A percentile compares a stretch with the other conserved stretches of the same genome.
Conservation (phyloP, 148 eudicot genomes). For the Euryodendron excelsum region DNA sequence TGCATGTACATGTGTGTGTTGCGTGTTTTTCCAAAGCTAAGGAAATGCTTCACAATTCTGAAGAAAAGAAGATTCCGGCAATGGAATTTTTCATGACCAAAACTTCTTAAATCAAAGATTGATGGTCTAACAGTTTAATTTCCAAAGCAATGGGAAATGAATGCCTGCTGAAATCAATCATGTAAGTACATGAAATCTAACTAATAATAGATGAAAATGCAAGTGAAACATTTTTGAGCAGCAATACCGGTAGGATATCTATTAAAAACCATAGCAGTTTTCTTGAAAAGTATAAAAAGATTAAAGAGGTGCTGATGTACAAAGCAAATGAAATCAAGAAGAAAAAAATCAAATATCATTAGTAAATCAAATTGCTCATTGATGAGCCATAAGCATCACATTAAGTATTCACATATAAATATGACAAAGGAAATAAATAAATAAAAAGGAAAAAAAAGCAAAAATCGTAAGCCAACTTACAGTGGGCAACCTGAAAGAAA, state of each 20-base stretch:
- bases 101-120: background rate
- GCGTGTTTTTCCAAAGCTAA: background rate
- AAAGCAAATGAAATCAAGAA: background rate
- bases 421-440: too few species aligned
- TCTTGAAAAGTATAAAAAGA: background rate
- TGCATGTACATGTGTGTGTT: background rate
- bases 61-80: background rate
- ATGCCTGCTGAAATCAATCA: background rate
- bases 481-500: background rate
- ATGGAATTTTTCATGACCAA: background rate
- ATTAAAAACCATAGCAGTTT: background rate
- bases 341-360: too few species aligned
- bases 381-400: background rate
- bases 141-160: background rate
- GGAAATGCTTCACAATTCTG: background rate
- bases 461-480: background rate
- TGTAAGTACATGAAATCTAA: too few species aligned
- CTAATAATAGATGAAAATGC: background rate
- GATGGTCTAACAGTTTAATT: background rate
- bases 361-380: background rate
- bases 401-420: background rate
- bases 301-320: background rate
- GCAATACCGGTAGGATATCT: background rate
- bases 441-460: background rate
- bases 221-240: background rate